phyloP scores from a whole-genome alignment of 345 rosid genomes.

The Iberis pinnata region DNA sequence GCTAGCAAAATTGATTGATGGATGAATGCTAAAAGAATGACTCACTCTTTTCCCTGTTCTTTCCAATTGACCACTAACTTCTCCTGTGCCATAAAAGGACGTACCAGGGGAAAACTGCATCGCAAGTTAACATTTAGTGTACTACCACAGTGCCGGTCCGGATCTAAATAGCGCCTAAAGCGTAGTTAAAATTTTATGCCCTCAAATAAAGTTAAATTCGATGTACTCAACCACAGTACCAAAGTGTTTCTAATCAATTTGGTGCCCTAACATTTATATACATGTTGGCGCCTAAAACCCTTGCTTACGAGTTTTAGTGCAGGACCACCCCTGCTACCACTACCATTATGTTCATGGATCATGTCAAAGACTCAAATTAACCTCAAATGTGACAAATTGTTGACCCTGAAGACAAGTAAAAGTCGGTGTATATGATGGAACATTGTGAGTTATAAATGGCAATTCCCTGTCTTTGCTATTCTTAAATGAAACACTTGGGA shows the following conservation, averaged over 20 bases:
- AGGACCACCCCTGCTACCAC: no score
- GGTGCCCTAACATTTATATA: no score
- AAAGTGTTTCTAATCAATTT: no score
- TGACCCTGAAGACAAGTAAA: slow-evolving; percentile 37
- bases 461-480: slow-evolving; percentile 47
- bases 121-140: slow-evolving; percentile 2
- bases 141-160: no score
- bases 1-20: neutral
- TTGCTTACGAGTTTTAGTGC: no score
- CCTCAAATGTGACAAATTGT: slow-evolving; percentile 71
- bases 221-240: no score
- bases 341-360: no score
- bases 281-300: no score
- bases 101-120: slow-evolving; percentile 72
- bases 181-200: no score
- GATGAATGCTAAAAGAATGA: neutral
- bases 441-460: slow-evolving; percentile 30
- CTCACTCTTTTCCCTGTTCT: slow-evolving; percentile 83
- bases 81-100: slow-evolving; percentile 88
- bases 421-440: slow-evolving; percentile 52
- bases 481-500: slow-evolving; percentile 66
- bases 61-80: slow-evolving; percentile 91
- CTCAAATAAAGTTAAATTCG: no score
- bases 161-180: no score
- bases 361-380: no score